Evolutionary conservation across 163 green algal species (phyloP), one percentile per base, ranked within the genome.

Genomic region (Scenedesmus sp.): DNA sequence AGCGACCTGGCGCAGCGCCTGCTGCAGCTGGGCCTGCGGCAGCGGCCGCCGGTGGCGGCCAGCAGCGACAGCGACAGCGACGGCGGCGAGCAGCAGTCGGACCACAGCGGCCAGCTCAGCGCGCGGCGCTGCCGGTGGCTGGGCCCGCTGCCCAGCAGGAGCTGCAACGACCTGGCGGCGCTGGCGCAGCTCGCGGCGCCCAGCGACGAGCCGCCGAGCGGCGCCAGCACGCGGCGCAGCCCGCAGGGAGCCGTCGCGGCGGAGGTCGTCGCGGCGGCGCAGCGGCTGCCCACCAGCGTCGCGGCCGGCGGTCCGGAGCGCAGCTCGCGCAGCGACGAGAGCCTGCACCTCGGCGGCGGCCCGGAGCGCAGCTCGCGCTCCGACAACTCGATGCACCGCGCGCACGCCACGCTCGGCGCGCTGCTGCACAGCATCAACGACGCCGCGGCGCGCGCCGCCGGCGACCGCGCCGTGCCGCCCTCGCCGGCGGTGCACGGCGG

Each of bases 51-150:
- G 26, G 7, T 36, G 54, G 29, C 20, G 62, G 48, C 14, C 48
- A 70, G 75, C 47, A 74, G 48, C 47, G 63, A 47, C 60, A 74
- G 48, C 29, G 33, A 51, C 17, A 60, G 56, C 10, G 62, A 63
- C 14, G 48, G 42, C 42, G 45, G 50, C 31, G 60, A 54, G 24
- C 26, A 56, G 42, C 74, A 62, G 62, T 33, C 22, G 20, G 22
- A 22, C 39, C 26, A 18, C 31, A 39, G 26, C 26, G 31, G 3
- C 11, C 11, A 11, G 22, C 14, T 20, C 57, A 33, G 29, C 33
- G 24, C 31, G 45, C 29, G 64, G 26, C 44, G 50, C 48, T 34
- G 65, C 65, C 65, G 47, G n/a, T 39, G 24, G 42, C 39, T 17
- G 17, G 11, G 28, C 2, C 65, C 31, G 2, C 48, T 26, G 28